Percentiles rank a stretch among this genome's conserved stretches.
phyloP scores from a whole-genome alignment of 495 filamentous ascomycete genomes.

The Xylaria castorea region DNA sequence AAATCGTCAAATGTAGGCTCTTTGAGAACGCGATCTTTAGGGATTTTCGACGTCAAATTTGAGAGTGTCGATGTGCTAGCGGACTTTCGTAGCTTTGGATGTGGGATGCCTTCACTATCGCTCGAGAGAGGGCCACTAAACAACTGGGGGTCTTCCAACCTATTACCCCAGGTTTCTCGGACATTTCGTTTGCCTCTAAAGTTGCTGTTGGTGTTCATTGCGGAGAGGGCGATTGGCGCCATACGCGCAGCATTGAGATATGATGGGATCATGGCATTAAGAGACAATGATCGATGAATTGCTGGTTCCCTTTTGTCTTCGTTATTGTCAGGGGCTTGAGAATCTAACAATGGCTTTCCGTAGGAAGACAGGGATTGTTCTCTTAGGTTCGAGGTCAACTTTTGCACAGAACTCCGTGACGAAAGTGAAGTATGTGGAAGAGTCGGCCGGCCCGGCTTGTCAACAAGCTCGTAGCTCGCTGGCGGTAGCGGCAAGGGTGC shows the following conservation, averaged over 20 bases:
- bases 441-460: background rate
- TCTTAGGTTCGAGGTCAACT: conserved; percentile 9
- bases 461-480: background rate
- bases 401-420: conserved; percentile 6
- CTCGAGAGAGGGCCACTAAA: background rate
- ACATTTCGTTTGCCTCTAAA: background rate
- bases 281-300: conserved; percentile 23
- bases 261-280: background rate
- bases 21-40: conserved; percentile 33
- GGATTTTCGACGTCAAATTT: conserved; percentile 15
- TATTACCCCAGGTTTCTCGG: conserved; percentile 37
- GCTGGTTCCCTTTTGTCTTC: background rate
- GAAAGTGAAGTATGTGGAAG: background rate
- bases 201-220: background rate
- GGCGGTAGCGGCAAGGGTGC: conserved; percentile 1
- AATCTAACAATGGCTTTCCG: background rate
- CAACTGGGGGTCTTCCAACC: conserved; percentile 28
- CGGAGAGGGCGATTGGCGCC: background rate
- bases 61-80: conserved; percentile 34
- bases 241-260: background rate
- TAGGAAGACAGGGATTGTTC: background rate
- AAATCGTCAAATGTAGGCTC: conserved; percentile 57
- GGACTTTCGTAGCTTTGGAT: conserved; percentile 31
- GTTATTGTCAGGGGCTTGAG: background rate
- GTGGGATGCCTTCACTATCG: conserved; percentile 12